Base-by-base conservation (phyloP, 139 green algal species). In the Spirogloea muscicola region DNA sequence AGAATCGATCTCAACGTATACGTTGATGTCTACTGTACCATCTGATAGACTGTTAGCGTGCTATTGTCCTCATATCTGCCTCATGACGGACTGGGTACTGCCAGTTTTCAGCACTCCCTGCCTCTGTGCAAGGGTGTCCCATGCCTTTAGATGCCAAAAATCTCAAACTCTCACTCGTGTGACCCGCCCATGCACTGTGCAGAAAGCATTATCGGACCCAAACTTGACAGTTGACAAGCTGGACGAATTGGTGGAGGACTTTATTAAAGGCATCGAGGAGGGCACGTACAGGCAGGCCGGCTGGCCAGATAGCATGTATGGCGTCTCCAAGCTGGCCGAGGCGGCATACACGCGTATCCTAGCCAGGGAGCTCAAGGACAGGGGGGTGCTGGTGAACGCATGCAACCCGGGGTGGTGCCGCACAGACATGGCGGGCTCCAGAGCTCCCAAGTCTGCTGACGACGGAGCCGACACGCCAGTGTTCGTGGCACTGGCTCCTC, bases 221-320 rank as follows among this genome's bases (percentile, higher is more conserved):
- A 62, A 40, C 34, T 62, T 84, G 21, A 84, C 77, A 31, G 16
- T 37, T n/a, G 59, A 66, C 18, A 31, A 80, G 25, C 40, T 84
- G 33, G 42, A 61, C 3, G 41, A 6, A 21, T 76, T 84, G 2
- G 68, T 78, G 57, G 58, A 76, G 2, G 62, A 84, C 34, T 84
- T 84, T 58, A 29, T 79, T 21, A 58, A 4, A 6, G n/a, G 34
- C 13, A 80, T 84, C 7, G 25, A 40, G 0, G 61, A 63, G 1
- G 77, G 77, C 29, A 48, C 25, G 2, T 51, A 84, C 44, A 18
- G 29, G 31, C 33, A 85, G 34, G 10, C 57, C 4, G 77, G 77
- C 34, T 84, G 77, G 77, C 76, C 77, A 21, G 25, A 36, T 7
- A 52, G 31, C n/a, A 84, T 84, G 77, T 84, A 84, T 3, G 77